Base-by-base conservation (phyloP, 2,329 filamentous ascomycete species). In the Sporothrix schenckii region DNA sequence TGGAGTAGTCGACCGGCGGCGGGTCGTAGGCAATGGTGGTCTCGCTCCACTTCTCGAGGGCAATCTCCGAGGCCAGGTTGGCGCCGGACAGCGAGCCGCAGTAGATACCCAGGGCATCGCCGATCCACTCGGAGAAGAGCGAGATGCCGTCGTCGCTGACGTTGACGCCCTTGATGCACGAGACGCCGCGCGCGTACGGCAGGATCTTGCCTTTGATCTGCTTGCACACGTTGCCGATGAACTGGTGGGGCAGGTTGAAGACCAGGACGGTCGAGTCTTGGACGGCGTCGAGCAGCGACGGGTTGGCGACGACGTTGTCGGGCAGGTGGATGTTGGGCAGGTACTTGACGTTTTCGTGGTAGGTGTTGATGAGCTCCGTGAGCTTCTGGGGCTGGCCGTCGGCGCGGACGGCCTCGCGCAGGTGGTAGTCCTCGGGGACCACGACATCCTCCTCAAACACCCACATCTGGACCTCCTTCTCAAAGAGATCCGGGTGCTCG, bases 301-400 rank as follows among this genome's bases (percentile, higher is more conserved):
- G 91, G 79, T 95, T 95, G 75, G 93, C 93, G 75, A 94, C 81
- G 70, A 97, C 83, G 80, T 99, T 99, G 72, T 84, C 77, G 4
- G 95, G 95, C 1, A 99, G 87, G 44, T 86, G 83, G 78, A 99
- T 92, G 76, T 89, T 89, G n/a, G 94, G 93, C 11, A 99, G 91
- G 83, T 99, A 99, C 82, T 98, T 99, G 83, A 97, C 86, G 81
- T 99, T 99, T 84, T 99, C 95, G 83, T 98, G 94, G 77, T 91
- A 83, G 58, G 86, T 87, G 84, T 99, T 99, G 87, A 99, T 97
- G 76, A 99, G 82, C 67, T 88, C 81, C 9, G 95, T 97, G 80
- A 99, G 89, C 83, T 97, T 97, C 80, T 95, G 92, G 3, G 91
- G 88, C 73, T 88, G 84, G 73, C 88, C 86, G 77, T 87, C 86